Evolutionary conservation across 345 rosid species (phyloP).

Genomic region (Barbarea vulgaris): DNA sequence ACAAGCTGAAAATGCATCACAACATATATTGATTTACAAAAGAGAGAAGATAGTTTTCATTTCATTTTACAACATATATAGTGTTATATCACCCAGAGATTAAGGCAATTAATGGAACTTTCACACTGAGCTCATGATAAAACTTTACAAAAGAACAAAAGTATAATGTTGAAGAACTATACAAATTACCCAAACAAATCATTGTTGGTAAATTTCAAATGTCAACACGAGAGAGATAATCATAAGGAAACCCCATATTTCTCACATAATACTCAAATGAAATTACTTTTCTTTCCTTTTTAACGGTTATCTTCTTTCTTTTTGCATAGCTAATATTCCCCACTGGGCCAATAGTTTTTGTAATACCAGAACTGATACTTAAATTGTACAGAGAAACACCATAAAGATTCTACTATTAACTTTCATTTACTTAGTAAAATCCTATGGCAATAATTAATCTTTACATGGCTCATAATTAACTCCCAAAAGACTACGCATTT

Average conservation of each 20-base stretch:
- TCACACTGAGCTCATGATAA: conserved; percentile 19
- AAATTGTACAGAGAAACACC: background rate
- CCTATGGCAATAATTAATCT: conserved; percentile 6
- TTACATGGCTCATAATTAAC: conserved; percentile 13
- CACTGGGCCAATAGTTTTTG: background rate
- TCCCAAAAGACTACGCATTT: background rate
- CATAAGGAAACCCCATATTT: conserved; percentile 29
- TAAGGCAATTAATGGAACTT: conserved; percentile 14
- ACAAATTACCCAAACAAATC: conserved; percentile 38
- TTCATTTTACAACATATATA: background rate
- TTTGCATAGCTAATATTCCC: conserved; percentile 2
- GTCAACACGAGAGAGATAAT: conserved; percentile 33
- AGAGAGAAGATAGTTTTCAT: background rate
- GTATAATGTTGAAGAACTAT: conserved; percentile 17
- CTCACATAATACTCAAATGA: conserved; percentile 28
- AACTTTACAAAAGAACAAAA: conserved; percentile 37
- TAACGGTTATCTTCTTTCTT: conserved; percentile 6
- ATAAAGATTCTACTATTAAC: conserved; percentile 12
- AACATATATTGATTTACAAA: background rate
- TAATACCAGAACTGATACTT: background rate
- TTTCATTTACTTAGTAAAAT: conserved; percentile 25
- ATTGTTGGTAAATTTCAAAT: conserved; percentile 35
- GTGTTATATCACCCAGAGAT: conserved; percentile 1
- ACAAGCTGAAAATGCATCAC: background rate
- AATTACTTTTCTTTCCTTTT: background rate